phyloP scores from a whole-genome alignment of 441 rosid species.

The Arabidopsis lyrata region DNA sequence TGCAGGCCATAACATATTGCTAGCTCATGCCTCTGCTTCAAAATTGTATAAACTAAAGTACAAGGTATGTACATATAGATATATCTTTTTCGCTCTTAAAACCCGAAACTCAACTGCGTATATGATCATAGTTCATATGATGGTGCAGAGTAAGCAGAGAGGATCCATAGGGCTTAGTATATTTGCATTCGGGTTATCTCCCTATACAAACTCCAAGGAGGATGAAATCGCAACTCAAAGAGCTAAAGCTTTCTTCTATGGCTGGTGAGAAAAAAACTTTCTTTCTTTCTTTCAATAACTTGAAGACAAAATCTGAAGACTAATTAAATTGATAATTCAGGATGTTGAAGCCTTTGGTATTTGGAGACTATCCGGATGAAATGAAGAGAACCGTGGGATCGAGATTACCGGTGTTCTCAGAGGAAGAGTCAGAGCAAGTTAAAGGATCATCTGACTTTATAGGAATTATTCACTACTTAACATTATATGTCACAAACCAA shows the following conservation, averaged over 20 bases:
- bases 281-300: constrained; percentile 1
- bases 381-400: constrained; percentile 64
- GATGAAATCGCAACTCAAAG: constrained; percentile 67
- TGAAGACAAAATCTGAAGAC: not conserved
- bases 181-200: constrained; percentile 45
- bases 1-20: constrained; percentile 65
- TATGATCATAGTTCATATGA: constrained; percentile 3
- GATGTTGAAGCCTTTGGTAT: constrained; percentile 63
- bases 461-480: constrained; percentile 60
- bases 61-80: constrained; percentile 44
- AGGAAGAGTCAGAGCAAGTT: constrained; percentile 52
- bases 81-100: not conserved
- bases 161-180: constrained; percentile 65
- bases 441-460: constrained; percentile 70
- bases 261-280: constrained; percentile 56
- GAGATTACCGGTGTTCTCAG: constrained; percentile 66
- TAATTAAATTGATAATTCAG: constrained; percentile 51
- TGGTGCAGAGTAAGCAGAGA: constrained; percentile 61
- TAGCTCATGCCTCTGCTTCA: constrained; percentile 77
- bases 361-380: constrained; percentile 73
- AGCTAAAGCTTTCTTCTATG: constrained; percentile 54
- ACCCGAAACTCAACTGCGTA: not conserved
- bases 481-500: constrained; percentile 43
- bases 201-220: constrained; percentile 54
- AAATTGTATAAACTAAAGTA: constrained; percentile 62